A percentile compares a stretch with the other conserved stretches of the same genome.
phyloP scores from a whole-genome alignment of 768 basidiomycete species.

The Suillus tomentosus region DNA sequence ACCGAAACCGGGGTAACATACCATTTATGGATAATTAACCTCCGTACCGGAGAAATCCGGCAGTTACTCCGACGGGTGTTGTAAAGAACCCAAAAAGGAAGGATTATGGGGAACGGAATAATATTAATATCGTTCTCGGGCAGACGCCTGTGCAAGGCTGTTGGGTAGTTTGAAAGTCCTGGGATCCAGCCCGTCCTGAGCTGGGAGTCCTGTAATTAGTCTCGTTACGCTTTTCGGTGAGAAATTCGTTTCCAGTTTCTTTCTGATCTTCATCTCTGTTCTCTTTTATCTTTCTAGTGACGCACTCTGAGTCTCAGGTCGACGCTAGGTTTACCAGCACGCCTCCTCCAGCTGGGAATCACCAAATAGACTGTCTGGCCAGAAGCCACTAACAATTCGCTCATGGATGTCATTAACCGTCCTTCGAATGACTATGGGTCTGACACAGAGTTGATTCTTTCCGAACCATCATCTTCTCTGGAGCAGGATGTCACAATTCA shows the following conservation, averaged over 20 bases:
- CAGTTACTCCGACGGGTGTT: conserved; percentile 3
- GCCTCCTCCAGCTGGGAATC: background rate
- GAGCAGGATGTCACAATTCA: conserved; percentile 6
- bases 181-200: conserved; percentile 3
- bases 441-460: conserved; percentile 2
- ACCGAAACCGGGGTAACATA: conserved; percentile 14
- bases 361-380: background rate
- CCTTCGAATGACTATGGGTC: background rate
- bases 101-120: conserved; percentile 9
- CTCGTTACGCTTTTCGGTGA: background rate
- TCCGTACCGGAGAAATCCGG: background rate
- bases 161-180: conserved; percentile 7
- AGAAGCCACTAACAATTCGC: background rate
- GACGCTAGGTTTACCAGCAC: background rate
- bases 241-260: background rate
- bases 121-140: conserved; percentile 7
- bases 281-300: conserved; percentile 1
- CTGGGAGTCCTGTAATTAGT: conserved; percentile 3
- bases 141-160: conserved; percentile 10
- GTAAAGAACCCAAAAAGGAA: conserved; percentile 6
- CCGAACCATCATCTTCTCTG: conserved; percentile 4
- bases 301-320: background rate
- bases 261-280: conserved; percentile 4
- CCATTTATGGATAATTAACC: conserved; percentile 13
- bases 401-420: background rate